These are phyloP conservation scores for Vitis rotundifolia DNA, from an alignment of 164 flowering plant species.

Conservation along the genomic window DNA sequence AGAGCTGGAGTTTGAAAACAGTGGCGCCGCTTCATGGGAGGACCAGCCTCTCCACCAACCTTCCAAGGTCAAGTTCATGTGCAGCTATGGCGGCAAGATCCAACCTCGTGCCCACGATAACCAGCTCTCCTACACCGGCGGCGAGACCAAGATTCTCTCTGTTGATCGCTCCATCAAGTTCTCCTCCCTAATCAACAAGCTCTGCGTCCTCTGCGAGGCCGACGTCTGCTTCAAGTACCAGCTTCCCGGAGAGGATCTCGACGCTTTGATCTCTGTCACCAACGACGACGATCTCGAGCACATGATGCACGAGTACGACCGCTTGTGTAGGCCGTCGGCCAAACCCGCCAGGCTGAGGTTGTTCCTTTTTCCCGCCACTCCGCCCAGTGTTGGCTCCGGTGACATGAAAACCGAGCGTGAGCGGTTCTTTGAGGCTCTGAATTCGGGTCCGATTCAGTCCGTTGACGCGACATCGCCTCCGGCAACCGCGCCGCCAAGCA, in stretches of 20 bases:
- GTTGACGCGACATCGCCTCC: conserved; percentile 6
- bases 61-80: conserved; percentile 56
- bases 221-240: conserved; percentile 57
- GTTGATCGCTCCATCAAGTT: conserved; percentile 47
- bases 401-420: conserved; percentile 40
- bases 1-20: conserved; percentile 55
- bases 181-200: conserved; percentile 32
- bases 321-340: conserved; percentile 34
- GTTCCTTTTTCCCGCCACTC: conserved; percentile 38
- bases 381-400: conserved; percentile 18
- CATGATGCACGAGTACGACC: conserved; percentile 68
- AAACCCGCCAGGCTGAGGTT: conserved; percentile 48
- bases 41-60: conserved; percentile 29
- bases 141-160: conserved; percentile 61
- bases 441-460: conserved; percentile 30
- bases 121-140: conserved; percentile 54
- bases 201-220: conserved; percentile 31
- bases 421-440: conserved; percentile 50
- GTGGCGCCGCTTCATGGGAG: conserved; percentile 47
- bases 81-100: conserved; percentile 68
- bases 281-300: conserved; percentile 68
- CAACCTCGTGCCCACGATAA: conserved; percentile 64
- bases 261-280: conserved; percentile 64
- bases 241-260: conserved; percentile 68
- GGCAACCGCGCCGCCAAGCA: conserved; percentile 7